A percentile compares a stretch with the other conserved stretches of the same genome.
These are phyloP conservation scores for Zalaria sp. DNA, from an alignment of 2,329 filamentous ascomycete genomes.

Conservation along the genomic window DNA sequence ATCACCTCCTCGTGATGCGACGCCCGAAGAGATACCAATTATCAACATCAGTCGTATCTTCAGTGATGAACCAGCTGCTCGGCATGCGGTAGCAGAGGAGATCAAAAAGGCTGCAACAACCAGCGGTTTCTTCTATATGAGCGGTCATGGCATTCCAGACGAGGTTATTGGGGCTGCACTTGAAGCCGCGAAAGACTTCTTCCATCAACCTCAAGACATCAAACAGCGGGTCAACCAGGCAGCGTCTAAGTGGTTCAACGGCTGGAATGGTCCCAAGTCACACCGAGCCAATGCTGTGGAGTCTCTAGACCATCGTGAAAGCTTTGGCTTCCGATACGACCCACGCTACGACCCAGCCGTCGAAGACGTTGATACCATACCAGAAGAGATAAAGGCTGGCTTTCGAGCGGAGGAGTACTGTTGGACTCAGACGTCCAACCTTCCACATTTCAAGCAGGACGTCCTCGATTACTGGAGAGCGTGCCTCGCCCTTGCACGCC, in stretches of 20 bases:
- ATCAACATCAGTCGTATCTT: conserved; percentile 30
- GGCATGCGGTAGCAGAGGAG: conserved; percentile 23
- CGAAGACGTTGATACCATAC: conserved; percentile 24
- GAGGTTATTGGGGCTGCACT: conserved; percentile 2
- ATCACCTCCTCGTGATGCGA: conserved; percentile 1
- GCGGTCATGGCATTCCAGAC: conserved; percentile 14
- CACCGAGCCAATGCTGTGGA: conserved; percentile 12
- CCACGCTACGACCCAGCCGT: conserved; percentile 34
- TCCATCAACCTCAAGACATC: conserved; percentile 29
- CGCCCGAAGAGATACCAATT: conserved; percentile 8
- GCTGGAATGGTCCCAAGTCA: conserved; percentile 20
- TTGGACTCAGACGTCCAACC: conserved; percentile 36
- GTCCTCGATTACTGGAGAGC: conserved; percentile 27
- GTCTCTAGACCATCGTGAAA: conserved; percentile 16
- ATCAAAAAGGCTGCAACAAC: conserved; percentile 26
- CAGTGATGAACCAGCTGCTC: conserved; percentile 19
- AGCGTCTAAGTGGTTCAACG: conserved; percentile 32
- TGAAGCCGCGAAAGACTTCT: conserved; percentile 21
- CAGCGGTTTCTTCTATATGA: conserved; percentile 33
- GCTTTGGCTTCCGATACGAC: conserved; percentile 34
- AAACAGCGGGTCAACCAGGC: conserved; percentile 24
- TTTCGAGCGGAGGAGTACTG: conserved; percentile 34
- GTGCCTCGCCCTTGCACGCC: conserved; percentile 16
- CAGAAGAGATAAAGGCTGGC: conserved; percentile 17
- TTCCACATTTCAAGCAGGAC: conserved; percentile 36